Conservation (phyloP, 2,329 filamentous ascomycete genomes). For the Dactylellina cionopaga region DNA sequence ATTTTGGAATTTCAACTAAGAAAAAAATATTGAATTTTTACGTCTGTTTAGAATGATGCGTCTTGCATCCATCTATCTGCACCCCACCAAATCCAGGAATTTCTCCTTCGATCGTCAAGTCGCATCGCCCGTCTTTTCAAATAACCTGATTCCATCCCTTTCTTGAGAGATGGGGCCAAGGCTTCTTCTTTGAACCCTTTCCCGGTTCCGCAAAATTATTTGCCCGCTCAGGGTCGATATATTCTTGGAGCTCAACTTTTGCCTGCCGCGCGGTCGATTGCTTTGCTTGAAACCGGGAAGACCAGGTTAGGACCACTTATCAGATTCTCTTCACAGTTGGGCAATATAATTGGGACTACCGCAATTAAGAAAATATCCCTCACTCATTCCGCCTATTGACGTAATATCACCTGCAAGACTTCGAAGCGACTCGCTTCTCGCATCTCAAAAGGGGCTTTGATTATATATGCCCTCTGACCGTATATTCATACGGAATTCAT, state of each 20-base stretch:
- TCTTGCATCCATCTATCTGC: background rate
- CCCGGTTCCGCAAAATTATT: constrained; percentile 47
- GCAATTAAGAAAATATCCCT: constrained; percentile 41
- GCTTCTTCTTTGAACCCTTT: constrained; percentile 6
- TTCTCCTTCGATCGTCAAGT: constrained; percentile 14
- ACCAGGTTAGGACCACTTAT: constrained; percentile 30
- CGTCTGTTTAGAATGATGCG: constrained; percentile 12
- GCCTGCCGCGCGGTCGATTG: constrained; percentile 21
- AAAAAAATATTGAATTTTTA: too few relatives aligned
- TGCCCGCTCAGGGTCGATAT: constrained; percentile 16
- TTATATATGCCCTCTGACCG: too few relatives aligned
- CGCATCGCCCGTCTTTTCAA: background rate
- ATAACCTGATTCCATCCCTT: background rate
- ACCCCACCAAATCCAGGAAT: constrained; percentile 17
- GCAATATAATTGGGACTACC: constrained; percentile 8
- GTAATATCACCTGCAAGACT: constrained; percentile 26
- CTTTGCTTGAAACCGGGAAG: constrained; percentile 46
- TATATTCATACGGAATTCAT: too few relatives aligned
- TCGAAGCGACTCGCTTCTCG: constrained; percentile 30
- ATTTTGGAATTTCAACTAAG: too few relatives aligned
- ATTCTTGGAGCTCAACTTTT: constrained; percentile 1
- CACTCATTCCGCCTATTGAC: constrained; percentile 42
- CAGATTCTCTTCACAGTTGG: constrained; percentile 37
- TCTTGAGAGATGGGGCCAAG: background rate
- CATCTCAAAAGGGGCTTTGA: constrained; percentile 5